Percentiles rank a stretch among this genome's conserved stretches.
Conservation (phyloP, 2,329 filamentous ascomycete species). For the Trichoderma arundinaceum region DNA sequence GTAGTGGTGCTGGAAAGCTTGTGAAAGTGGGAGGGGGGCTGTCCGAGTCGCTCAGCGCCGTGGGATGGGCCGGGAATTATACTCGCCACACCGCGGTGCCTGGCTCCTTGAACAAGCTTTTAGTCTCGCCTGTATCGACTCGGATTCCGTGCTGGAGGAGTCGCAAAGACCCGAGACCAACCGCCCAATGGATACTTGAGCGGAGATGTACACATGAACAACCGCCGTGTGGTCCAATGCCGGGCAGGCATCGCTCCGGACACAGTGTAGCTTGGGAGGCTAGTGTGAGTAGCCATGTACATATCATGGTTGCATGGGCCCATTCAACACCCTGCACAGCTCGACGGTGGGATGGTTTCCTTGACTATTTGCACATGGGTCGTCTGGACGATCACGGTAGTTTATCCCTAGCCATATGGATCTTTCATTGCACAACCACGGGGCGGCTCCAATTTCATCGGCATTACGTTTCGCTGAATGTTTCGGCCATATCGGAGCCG, state of each 20-base stretch:
- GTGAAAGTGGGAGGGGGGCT: conserved; percentile 21
- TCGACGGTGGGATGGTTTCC: conserved; percentile 22
- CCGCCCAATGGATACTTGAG: conserved; percentile 24
- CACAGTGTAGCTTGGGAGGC: conserved; percentile 28
- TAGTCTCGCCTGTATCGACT: conserved; percentile 29
- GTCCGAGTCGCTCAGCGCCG: conserved; percentile 14
- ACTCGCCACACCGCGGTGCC: conserved; percentile 12
- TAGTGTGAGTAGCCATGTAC: conserved; percentile 23
- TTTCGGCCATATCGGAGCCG: not conserved
- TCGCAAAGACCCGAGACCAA: conserved; percentile 31
- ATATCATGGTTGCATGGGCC: conserved; percentile 25
- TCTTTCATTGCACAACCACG: not conserved
- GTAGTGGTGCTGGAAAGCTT: conserved; percentile 21
- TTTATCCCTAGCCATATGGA: not conserved
- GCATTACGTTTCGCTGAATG: not conserved
- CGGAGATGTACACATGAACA: conserved; percentile 24
- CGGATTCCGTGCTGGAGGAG: conserved; percentile 21
- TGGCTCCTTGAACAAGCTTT: conserved; percentile 15
- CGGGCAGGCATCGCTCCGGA: conserved; percentile 12
- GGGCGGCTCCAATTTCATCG: not conserved
- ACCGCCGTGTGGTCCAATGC: conserved; percentile 18
- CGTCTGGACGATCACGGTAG: not conserved
- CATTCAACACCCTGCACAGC: conserved; percentile 25
- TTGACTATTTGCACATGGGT: conserved; percentile 11
- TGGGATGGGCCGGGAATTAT: conserved; percentile 24